These are phyloP conservation scores for Ustilago lituana DNA, from an alignment of 1,284 basidiomycete genomes.

Conservation along the genomic window DNA sequence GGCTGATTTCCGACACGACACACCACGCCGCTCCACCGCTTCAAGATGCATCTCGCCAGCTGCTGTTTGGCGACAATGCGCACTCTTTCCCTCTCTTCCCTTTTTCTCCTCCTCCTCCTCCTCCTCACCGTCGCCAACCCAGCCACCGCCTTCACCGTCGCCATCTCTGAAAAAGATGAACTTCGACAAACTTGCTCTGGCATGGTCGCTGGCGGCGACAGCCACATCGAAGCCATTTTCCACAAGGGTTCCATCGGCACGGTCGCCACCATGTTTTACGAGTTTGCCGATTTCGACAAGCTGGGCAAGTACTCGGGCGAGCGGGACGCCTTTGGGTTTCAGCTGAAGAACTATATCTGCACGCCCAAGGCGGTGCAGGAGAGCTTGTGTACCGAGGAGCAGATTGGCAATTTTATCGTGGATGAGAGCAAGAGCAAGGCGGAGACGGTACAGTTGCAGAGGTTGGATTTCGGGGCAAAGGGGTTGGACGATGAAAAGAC, in stretches of 20 bases:
- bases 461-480: conserved; percentile 49
- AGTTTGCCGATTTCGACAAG: conserved; percentile 86
- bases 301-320: conserved; percentile 74
- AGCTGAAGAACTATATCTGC: conserved; percentile 75
- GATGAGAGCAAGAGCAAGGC: conserved; percentile 40
- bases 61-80: conserved; percentile 10
- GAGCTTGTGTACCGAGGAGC: conserved; percentile 46
- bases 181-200: conserved; percentile 87
- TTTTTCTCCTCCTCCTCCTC: conserved; percentile 7
- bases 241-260: conserved; percentile 81
- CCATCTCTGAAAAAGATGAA: conserved; percentile 72
- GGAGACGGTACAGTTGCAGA: conserved; percentile 37
- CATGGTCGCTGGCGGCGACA: conserved; percentile 84
- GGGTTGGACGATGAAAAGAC: conserved; percentile 16
- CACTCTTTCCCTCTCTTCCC: not conserved
- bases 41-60: conserved; percentile 1
- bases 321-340: conserved; percentile 62
- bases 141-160: conserved; percentile 44
- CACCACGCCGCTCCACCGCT: no score
- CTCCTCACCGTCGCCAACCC: conserved; percentile 9
- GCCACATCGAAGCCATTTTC: conserved; percentile 82
- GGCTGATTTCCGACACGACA: no score
- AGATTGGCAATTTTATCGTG: conserved; percentile 60
- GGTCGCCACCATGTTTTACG: conserved; percentile 91
- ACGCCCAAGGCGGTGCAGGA: conserved; percentile 35